Conservation (phyloP, 2,329 filamentous ascomycete species). For the Rachicladosporium sp. region DNA sequence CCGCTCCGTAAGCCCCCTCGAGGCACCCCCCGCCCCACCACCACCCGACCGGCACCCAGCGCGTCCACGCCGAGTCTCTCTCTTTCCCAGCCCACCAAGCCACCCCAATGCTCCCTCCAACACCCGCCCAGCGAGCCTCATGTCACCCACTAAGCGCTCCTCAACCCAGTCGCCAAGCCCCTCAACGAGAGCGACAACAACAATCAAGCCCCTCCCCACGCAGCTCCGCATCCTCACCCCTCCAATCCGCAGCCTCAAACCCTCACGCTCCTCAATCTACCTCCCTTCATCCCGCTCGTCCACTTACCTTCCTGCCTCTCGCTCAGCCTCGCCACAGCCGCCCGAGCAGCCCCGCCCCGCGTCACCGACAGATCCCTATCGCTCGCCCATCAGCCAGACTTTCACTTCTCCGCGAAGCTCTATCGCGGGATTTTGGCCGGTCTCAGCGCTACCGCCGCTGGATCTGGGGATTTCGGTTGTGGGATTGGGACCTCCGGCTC, state of each 20-base stretch:
- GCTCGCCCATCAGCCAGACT: not conserved
- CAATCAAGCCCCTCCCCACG: slow-evolving; percentile 19
- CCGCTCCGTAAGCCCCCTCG: not conserved
- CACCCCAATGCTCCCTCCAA: not conserved
- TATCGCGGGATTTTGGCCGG: not conserved
- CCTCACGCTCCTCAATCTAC: slow-evolving; percentile 13
- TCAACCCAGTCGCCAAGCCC: slow-evolving; percentile 1
- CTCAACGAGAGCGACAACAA: slow-evolving; percentile 2
- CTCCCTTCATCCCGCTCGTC: slow-evolving; percentile 1
- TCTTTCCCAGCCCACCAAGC: not conserved
- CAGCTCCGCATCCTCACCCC: slow-evolving; percentile 20
- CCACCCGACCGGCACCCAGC: not conserved
- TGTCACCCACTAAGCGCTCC: not conserved
- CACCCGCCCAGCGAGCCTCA: not conserved
- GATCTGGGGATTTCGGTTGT: slow-evolving; percentile 27
- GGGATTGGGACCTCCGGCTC: slow-evolving; percentile 32
- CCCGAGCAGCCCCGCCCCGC: slow-evolving; percentile 2
- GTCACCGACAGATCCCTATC: slow-evolving; percentile 5
- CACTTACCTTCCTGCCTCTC: not conserved
- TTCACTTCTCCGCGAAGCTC: not conserved
- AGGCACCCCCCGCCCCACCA: not conserved
- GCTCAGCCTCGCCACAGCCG: slow-evolving; percentile 1
- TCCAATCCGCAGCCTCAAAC: slow-evolving; percentile 18
- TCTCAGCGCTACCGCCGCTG: slow-evolving; percentile 9
- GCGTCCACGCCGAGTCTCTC: too few relatives aligned